Evolutionary conservation across 441 rosid species (phyloP).

Genomic region (Populus tomentosa): DNA sequence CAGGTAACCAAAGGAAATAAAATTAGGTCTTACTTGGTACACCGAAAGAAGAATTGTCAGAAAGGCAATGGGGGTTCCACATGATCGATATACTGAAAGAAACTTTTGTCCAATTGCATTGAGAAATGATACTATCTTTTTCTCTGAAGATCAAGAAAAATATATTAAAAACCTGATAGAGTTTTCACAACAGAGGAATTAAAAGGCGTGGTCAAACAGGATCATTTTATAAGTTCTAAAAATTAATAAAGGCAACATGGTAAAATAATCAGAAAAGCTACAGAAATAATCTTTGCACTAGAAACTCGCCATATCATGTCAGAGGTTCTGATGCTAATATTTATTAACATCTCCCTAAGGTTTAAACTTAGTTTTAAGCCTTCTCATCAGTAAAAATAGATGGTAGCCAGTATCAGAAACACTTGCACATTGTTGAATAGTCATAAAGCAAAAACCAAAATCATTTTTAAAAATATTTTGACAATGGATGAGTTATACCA

Average conservation of each 20-base stretch:
- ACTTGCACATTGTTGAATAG: not conserved
- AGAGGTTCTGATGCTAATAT: not conserved
- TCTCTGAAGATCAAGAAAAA: slow-evolving; percentile 52
- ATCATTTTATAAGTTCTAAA: slow-evolving; percentile 1
- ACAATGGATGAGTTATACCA: slow-evolving; percentile 51
- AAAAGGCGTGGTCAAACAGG: not conserved
- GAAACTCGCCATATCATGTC: not conserved
- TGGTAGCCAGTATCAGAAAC: not conserved
- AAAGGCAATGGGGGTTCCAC: slow-evolving; percentile 91
- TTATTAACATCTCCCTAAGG: not conserved
- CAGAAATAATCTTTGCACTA: not conserved
- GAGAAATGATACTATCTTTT: slow-evolving; percentile 72
- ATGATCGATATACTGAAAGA: slow-evolving; percentile 79
- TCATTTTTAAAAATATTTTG: slow-evolving; percentile 9
- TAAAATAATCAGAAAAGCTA: not conserved
- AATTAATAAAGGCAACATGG: not conserved
- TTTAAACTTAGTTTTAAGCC: not conserved
- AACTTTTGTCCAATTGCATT: slow-evolving; percentile 78
- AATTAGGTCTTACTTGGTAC: slow-evolving; percentile 78
- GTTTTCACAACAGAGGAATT: not conserved
- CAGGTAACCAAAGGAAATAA: slow-evolving; percentile 80
- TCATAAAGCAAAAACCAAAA: slow-evolving; percentile 14
- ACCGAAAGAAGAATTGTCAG: slow-evolving; percentile 86
- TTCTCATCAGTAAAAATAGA: not conserved
- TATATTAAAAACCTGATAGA: not conserved